Percentiles rank a stretch among this genome's conserved stretches.
These are phyloP conservation scores for Graphiopsis chlorocephala DNA, from an alignment of 2,329 filamentous ascomycete species.

Conservation along the genomic window DNA sequence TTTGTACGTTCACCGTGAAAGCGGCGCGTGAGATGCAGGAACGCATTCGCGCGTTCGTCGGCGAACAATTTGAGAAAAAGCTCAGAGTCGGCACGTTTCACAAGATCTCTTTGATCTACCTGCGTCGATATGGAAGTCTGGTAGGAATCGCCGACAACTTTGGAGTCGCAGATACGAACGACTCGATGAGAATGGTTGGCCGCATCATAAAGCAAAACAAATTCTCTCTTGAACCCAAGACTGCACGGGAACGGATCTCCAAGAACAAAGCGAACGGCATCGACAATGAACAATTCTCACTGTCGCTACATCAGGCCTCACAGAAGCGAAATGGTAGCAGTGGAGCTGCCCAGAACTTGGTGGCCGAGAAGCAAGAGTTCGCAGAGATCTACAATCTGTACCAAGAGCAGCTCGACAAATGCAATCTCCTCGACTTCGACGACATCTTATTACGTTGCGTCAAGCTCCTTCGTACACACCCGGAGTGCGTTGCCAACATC, in stretches of 20 bases:
- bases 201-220: slow-evolving; percentile 71
- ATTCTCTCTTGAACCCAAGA: slow-evolving; percentile 65
- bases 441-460: slow-evolving; percentile 83
- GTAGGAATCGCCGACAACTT: slow-evolving; percentile 83
- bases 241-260: slow-evolving; percentile 73
- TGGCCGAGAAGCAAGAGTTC: slow-evolving; percentile 62
- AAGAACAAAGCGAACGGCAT: slow-evolving; percentile 58
- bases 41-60: slow-evolving; percentile 77
- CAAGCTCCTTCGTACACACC: slow-evolving; percentile 69
- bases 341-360: slow-evolving; percentile 35
- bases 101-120: slow-evolving; percentile 81
- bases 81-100: slow-evolving; percentile 92
- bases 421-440: slow-evolving; percentile 90
- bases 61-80: slow-evolving; percentile 68
- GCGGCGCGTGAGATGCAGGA: slow-evolving; percentile 91
- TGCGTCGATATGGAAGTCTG: slow-evolving; percentile 76
- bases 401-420: slow-evolving; percentile 67
- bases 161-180: slow-evolving; percentile 81
- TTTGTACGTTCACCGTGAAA: slow-evolving; percentile 96
- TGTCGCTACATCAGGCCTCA: slow-evolving; percentile 19
- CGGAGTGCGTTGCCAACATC: slow-evolving; percentile 82
- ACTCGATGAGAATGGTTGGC: slow-evolving; percentile 75
- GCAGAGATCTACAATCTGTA: slow-evolving; percentile 70
- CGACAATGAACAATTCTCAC: slow-evolving; percentile 43
- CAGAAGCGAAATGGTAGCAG: background rate